phyloP scores from a whole-genome alignment of 2,329 filamentous ascomycete genomes.

The Paracamarosporium sp. region DNA sequence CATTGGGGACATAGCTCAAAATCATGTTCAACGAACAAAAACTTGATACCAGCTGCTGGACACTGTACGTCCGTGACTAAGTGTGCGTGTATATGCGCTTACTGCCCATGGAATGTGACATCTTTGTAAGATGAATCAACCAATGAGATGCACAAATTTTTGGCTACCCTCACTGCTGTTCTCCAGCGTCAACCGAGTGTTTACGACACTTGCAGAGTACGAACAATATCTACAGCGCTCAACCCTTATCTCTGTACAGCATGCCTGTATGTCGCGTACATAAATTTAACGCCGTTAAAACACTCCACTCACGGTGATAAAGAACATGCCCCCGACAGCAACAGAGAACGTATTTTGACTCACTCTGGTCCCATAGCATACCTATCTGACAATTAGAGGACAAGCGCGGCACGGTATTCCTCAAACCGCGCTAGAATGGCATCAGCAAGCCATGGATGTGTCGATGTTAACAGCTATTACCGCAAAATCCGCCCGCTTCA shows the following conservation, averaged over 20 bases:
- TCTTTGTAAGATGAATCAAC: neutral
- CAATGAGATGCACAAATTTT: neutral
- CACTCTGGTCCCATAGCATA: neutral
- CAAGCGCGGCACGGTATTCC: neutral
- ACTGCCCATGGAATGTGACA: neutral
- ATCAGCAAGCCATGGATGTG: neutral
- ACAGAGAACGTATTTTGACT: neutral
- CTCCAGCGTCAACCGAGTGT: neutral
- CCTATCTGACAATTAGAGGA: neutral
- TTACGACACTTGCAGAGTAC: neutral
- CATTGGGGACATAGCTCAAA: slow-evolving; percentile 47
- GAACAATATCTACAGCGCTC: neutral
- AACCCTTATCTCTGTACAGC: no score
- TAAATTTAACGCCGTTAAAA: no score
- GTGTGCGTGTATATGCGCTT: neutral
- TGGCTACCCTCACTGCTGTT: neutral
- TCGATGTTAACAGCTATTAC: slow-evolving; percentile 27
- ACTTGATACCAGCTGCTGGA: slow-evolving; percentile 20
- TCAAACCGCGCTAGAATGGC: slow-evolving; percentile 1
- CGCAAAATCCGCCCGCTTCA: slow-evolving; percentile 35
- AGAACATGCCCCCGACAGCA: no score
- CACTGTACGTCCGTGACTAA: neutral
- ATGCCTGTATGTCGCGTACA: no score
- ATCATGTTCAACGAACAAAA: slow-evolving; percentile 47
- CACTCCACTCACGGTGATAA: no score